These are phyloP conservation scores for Artomyces pyxidatus DNA, from an alignment of 768 basidiomycete species.

Conservation along the genomic window DNA sequence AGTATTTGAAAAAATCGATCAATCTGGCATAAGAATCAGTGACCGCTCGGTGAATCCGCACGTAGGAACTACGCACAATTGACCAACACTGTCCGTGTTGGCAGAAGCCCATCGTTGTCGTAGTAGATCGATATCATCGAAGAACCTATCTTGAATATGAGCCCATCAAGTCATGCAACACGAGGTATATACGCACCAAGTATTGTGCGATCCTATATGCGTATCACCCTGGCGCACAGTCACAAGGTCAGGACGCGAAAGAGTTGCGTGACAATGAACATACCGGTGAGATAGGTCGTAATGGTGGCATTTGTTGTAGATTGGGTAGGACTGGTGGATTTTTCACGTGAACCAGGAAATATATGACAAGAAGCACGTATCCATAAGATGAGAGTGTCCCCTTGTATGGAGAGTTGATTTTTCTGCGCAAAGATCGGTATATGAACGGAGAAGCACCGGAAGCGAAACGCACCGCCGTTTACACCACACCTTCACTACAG, in stretches of 20 bases:
- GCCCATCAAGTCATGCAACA: too few relatives aligned
- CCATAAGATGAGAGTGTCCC: conserved; percentile 97
- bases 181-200: conserved; percentile 38
- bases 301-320: conserved; percentile 88
- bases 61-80: conserved; percentile 63
- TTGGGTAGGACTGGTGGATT: conserved; percentile 95
- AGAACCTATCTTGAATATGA: conserved; percentile 83
- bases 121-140: conserved; percentile 92
- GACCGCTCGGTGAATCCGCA: background rate
- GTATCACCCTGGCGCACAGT: conserved; percentile 68
- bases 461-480: conserved; percentile 64
- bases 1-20: conserved; percentile 97
- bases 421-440: too few relatives aligned
- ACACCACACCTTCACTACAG: conserved; percentile 94
- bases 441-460: too few relatives aligned
- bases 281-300: conserved; percentile 78
- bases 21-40: conserved; percentile 42
- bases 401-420: conserved; percentile 98
- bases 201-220: conserved; percentile 73
- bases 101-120: conserved; percentile 91
- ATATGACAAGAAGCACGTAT: conserved; percentile 95
- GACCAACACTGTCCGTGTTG: conserved; percentile 87
- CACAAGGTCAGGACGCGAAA: conserved; percentile 11
- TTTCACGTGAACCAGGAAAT: conserved; percentile 96
- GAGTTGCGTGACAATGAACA: conserved; percentile 11